A percentile compares a stretch with the other conserved stretches of the same genome.
These are phyloP conservation scores for Saitozyma podzolica DNA, from an alignment of 768 basidiomycete species.

Conservation along the genomic window DNA sequence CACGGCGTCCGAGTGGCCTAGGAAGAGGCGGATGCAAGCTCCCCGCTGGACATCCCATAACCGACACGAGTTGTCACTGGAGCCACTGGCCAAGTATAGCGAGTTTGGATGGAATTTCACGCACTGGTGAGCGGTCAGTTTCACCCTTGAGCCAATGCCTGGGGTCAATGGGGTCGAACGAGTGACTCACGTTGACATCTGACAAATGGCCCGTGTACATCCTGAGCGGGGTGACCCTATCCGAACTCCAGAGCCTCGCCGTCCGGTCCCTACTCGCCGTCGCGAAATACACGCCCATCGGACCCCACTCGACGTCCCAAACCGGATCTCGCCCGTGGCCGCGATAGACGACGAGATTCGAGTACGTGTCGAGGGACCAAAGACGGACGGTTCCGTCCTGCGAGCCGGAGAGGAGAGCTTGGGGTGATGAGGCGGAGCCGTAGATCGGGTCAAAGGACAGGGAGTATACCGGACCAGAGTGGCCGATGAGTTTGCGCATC, in stretches of 20 bases:
- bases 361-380: constrained; percentile 94
- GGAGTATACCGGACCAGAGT: constrained; percentile 94
- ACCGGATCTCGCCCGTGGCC: constrained; percentile 91
- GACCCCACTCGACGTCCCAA: constrained; percentile 99
- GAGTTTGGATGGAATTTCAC: constrained; percentile 97
- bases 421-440: constrained; percentile 82
- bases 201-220: constrained; percentile 95
- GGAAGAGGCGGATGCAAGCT: constrained; percentile 87
- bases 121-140: constrained; percentile 60
- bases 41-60: constrained; percentile 99
- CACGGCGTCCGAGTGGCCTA: constrained; percentile 88
- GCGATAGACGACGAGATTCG: constrained; percentile 87
- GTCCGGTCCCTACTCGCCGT: constrained; percentile 91
- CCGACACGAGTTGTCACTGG: constrained; percentile 91
- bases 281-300: constrained; percentile 97
- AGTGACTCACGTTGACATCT: constrained; percentile 84
- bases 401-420: constrained; percentile 84
- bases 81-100: constrained; percentile 93
- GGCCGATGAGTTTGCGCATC: constrained; percentile 93
- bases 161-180: not conserved
- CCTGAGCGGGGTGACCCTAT: constrained; percentile 77
- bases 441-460: constrained; percentile 87
- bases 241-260: constrained; percentile 93
- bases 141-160: not conserved
- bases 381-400: constrained; percentile 86